These are phyloP conservation scores for Amphichorda felina DNA, from an alignment of 2,329 filamentous ascomycete species.

Conservation along the genomic window DNA sequence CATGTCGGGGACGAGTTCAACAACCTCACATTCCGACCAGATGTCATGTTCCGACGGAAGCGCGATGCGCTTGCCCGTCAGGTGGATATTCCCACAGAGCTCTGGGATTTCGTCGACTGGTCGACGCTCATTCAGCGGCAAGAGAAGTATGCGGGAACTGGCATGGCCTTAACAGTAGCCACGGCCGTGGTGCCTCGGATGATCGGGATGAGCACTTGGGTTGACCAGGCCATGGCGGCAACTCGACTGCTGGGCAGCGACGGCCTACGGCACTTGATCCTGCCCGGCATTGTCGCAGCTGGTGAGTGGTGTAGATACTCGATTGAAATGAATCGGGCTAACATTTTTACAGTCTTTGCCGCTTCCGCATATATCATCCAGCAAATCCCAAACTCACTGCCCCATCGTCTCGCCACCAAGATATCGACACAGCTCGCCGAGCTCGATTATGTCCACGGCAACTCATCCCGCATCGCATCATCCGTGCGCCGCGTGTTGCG, in stretches of 20 bases:
- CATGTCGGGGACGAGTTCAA: conserved; percentile 83
- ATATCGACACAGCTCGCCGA: conserved; percentile 68
- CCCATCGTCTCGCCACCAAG: conserved; percentile 73
- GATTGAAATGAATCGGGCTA: conserved; percentile 5
- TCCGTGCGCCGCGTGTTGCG: conserved; percentile 84
- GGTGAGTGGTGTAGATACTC: conserved; percentile 59
- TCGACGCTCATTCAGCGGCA: conserved; percentile 73
- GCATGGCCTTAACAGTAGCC: conserved; percentile 89
- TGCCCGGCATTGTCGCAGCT: conserved; percentile 69
- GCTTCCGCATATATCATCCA: conserved; percentile 70
- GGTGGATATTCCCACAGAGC: conserved; percentile 76
- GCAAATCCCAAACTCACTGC: conserved; percentile 81
- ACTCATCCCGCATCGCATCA: conserved; percentile 70
- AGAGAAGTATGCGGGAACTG: conserved; percentile 88
- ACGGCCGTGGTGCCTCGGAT: conserved; percentile 78
- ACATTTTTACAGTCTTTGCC: conserved; percentile 7
- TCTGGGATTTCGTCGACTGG: conserved; percentile 90
- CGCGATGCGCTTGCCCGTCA: conserved; percentile 72
- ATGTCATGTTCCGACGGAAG: conserved; percentile 87
- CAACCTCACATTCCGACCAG: conserved; percentile 76
- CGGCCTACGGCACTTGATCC: conserved; percentile 66
- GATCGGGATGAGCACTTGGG: conserved; percentile 75
- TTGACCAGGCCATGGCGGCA: conserved; percentile 75
- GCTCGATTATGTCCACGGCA: conserved; percentile 87
- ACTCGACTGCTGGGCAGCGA: conserved; percentile 71